Evolutionary conservation across 108 stramenopile genomes (phyloP).

Genomic region (Fragilaria radians): DNA sequence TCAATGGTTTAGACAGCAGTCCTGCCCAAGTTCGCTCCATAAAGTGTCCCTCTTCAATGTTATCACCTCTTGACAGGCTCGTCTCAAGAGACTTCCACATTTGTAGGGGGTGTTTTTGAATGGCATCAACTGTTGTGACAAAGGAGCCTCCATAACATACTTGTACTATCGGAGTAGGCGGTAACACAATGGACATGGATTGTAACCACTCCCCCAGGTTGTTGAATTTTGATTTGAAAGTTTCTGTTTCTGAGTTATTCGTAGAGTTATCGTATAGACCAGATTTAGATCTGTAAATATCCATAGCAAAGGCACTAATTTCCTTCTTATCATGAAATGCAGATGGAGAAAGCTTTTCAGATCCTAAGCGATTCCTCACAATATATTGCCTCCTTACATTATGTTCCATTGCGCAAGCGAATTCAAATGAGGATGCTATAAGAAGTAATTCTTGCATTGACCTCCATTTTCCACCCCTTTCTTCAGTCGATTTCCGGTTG

Average conservation of each 20-base stretch:
- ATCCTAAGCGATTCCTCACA: neutral
- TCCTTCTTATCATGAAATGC: constrained; percentile 15
- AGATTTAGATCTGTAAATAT: constrained; percentile 4
- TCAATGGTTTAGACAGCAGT: constrained; percentile 17
- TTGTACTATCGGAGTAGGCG: constrained; percentile 6
- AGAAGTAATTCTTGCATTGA: constrained; percentile 12
- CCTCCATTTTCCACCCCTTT: constrained; percentile 13
- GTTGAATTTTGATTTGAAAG: constrained; percentile 21
- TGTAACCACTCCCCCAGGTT: constrained; percentile 25
- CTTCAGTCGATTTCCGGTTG: constrained; percentile 11
- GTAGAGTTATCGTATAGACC: constrained; percentile 1
- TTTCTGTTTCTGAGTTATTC: constrained; percentile 7
- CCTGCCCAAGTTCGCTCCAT: constrained; percentile 35
- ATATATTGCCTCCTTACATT: no score
- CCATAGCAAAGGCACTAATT: constrained; percentile 7
- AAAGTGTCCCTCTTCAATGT: constrained; percentile 47
- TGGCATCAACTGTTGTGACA: constrained; percentile 5
- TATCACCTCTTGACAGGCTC: constrained; percentile 23
- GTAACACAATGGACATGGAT: constrained; percentile 8
- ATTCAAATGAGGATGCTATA: constrained; percentile 5
- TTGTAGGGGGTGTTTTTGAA: constrained; percentile 1
- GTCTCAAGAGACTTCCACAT: constrained; percentile 15
- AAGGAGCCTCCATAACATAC: constrained; percentile 34
- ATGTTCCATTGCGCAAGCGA: constrained; percentile 13
- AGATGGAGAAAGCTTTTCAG: constrained; percentile 8